A percentile compares a stretch with the other conserved stretches of the same genome.
phyloP scores from a whole-genome alignment of 2,329 filamentous ascomycete genomes.

The Chaetomiaceae sp. region DNA sequence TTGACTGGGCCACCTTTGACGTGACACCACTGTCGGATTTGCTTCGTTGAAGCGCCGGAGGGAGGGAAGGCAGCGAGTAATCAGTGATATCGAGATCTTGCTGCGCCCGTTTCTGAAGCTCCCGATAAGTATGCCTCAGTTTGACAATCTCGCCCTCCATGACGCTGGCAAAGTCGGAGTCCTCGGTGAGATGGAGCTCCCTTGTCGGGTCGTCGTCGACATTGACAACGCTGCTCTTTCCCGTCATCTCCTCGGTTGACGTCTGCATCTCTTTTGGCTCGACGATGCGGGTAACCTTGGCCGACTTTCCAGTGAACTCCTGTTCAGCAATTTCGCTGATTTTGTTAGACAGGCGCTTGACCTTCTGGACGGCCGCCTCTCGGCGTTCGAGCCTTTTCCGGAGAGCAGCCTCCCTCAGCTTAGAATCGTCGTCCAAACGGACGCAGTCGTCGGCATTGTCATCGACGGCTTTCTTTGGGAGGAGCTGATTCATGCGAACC shows the following conservation, averaged over 20 bases:
- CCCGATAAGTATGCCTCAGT: constrained; percentile 27
- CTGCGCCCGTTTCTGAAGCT: constrained; percentile 24
- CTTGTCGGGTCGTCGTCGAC: constrained; percentile 37
- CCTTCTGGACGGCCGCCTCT: constrained; percentile 30
- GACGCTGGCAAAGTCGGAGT: constrained; percentile 32
- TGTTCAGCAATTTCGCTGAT: constrained; percentile 28
- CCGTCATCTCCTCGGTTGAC: constrained; percentile 31
- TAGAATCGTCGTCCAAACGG: constrained; percentile 26
- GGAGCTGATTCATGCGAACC: constrained; percentile 23
- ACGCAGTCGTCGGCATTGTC: constrained; percentile 26
- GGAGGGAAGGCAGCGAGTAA: constrained; percentile 28
- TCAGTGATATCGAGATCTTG: constrained; percentile 27
- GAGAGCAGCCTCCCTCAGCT: constrained; percentile 24
- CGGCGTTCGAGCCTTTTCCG: constrained; percentile 30
- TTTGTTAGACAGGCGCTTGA: constrained; percentile 26
- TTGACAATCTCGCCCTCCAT: constrained; percentile 30
- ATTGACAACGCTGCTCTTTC: constrained; percentile 34
- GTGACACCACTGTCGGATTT: constrained; percentile 21
- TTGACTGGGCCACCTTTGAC: constrained; percentile 18
- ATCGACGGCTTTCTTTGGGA: constrained; percentile 22
- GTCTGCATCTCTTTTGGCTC: constrained; percentile 29
- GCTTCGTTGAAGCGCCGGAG: constrained; percentile 21
- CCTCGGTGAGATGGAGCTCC: constrained; percentile 35
- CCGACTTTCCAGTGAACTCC: constrained; percentile 28
- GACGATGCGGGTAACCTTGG: constrained; percentile 33